Percentiles rank a stretch among this genome's conserved stretches.
Evolutionary conservation across 352 stramenopile species (phyloP).

Genomic region (Phytopythium boreale): DNA sequence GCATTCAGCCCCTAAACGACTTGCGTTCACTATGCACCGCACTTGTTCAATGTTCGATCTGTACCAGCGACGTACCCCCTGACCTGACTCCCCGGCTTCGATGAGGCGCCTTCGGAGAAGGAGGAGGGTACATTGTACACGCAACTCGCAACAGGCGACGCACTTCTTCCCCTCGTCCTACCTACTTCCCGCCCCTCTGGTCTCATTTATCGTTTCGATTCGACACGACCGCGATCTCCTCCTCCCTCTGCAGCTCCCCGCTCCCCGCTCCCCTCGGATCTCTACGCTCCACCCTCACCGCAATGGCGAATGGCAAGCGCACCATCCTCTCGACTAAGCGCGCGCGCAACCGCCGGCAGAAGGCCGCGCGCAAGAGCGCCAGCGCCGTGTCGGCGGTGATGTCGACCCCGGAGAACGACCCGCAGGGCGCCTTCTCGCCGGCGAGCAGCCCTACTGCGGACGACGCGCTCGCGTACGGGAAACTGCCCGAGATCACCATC

Average conservation of each 20-base stretch:
- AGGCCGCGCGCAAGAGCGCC: slow-evolving; percentile 11
- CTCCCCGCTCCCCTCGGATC: background rate
- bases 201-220: slow-evolving; percentile 3
- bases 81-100: background rate
- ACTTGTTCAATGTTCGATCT: background rate
- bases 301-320: slow-evolving; percentile 64
- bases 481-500: slow-evolving; percentile 9
- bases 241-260: background rate
- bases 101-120: slow-evolving; percentile 4
- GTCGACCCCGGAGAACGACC: slow-evolving; percentile 25
- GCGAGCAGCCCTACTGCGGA: background rate
- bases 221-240: background rate
- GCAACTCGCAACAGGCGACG: background rate
- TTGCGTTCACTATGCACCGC: background rate
- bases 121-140: background rate
- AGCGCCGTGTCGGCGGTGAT: slow-evolving; percentile 5
- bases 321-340: slow-evolving; percentile 65
- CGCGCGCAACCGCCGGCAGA: slow-evolving; percentile 55
- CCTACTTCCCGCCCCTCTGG: background rate
- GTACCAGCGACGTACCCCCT: background rate
- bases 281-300: background rate
- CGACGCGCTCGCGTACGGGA: background rate
- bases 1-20: background rate
- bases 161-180: background rate
- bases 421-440: background rate